These are phyloP conservation scores for Fusarium robinianum DNA, from an alignment of 2,329 filamentous ascomycete species.

Conservation along the genomic window DNA sequence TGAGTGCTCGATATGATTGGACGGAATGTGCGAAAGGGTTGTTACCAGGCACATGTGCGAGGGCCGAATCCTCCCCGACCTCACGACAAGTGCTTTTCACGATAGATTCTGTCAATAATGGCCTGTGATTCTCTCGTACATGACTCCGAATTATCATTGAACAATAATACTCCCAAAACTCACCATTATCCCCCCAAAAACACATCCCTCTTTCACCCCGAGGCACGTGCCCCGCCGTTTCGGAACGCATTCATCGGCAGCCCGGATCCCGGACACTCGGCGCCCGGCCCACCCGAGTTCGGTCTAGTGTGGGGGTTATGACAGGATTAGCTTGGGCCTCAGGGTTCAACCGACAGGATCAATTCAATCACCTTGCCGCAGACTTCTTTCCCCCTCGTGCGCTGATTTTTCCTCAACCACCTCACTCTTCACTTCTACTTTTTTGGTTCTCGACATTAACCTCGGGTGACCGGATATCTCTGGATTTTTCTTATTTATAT, in stretches of 20 bases:
- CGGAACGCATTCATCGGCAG: constrained; percentile 10
- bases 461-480: no score
- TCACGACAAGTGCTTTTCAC: no score
- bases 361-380: constrained; percentile 10
- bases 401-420: constrained; percentile 17
- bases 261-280: constrained; percentile 18
- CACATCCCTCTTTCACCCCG: background rate
- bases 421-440: background rate
- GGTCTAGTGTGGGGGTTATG: constrained; percentile 21
- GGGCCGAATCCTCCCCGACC: no score
- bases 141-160: no score
- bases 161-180: background rate
- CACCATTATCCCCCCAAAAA: background rate
- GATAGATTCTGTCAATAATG: no score
- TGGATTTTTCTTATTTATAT: constrained; percentile 7
- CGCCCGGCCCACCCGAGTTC: constrained; percentile 3
- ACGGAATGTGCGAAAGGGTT: constrained; percentile 13
- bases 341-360: constrained; percentile 25
- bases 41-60: no score
- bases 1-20: constrained; percentile 12
- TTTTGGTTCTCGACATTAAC: constrained; percentile 6
- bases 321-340: constrained; percentile 19
- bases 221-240: constrained; percentile 7
- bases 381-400: constrained; percentile 10
- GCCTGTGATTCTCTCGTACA: no score